Percentiles rank a stretch among this genome's conserved stretches.
These are phyloP conservation scores for Diaporthe capsici DNA, from an alignment of 2,329 filamentous ascomycete genomes.

Conservation along the genomic window DNA sequence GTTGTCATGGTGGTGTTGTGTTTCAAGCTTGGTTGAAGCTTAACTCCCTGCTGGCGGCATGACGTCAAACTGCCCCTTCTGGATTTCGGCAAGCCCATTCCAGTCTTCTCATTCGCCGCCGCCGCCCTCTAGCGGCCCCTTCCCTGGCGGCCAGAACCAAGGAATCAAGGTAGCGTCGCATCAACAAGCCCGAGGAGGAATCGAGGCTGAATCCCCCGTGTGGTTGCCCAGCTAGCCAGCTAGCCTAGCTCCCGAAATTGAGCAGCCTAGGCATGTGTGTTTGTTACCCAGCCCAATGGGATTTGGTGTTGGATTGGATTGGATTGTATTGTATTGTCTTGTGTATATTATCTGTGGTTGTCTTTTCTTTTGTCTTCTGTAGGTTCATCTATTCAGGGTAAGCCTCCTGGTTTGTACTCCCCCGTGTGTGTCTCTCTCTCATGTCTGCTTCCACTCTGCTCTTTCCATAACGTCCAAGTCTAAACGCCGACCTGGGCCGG, in stretches of 20 bases:
- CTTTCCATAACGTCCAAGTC: neutral
- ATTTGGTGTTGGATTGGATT: neutral
- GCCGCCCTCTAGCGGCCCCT: neutral
- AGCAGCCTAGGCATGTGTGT: neutral
- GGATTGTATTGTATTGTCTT: conserved; percentile 11
- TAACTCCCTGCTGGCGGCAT: conserved; percentile 6
- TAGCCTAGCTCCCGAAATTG: conserved; percentile 11
- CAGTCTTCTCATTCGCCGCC: neutral
- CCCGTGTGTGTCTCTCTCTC: neutral
- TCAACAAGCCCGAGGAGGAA: neutral
- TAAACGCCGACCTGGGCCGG: neutral
- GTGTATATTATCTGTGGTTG: neutral
- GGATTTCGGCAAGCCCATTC: conserved; percentile 15
- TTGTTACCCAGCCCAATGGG: neutral
- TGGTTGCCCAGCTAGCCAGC: neutral
- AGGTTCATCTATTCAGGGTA: neutral
- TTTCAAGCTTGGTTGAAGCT: conserved; percentile 31
- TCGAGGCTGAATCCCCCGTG: conserved; percentile 11
- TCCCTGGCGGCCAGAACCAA: conserved; percentile 25
- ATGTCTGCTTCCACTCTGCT: neutral
- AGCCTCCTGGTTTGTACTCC: too few species aligned
- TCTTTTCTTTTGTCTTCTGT: neutral
- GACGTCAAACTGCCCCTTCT: conserved; percentile 32
- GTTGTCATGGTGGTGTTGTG: conserved; percentile 30
- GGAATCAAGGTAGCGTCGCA: conserved; percentile 27